phyloP scores from a whole-genome alignment of 2,329 filamentous ascomycete species.

The Epichloe festucae region DNA sequence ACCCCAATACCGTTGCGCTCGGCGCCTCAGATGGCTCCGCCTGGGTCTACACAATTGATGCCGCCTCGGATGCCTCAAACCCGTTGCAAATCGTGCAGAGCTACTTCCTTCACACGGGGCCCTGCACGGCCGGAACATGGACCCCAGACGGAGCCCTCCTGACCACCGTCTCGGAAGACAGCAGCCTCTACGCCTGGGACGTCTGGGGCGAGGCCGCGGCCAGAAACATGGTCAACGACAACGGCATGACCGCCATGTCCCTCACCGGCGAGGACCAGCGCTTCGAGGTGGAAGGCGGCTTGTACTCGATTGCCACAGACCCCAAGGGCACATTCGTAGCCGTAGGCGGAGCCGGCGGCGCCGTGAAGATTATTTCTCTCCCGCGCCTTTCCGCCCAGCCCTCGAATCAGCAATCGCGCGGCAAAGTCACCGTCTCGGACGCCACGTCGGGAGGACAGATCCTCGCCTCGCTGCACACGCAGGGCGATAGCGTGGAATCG shows the following conservation, averaged over 20 bases:
- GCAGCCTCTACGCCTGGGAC: conserved; percentile 84
- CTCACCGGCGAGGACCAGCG: conserved; percentile 74
- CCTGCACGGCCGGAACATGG: conserved; percentile 86
- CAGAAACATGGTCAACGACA: conserved; percentile 34
- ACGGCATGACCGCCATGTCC: conserved; percentile 55
- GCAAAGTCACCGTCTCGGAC: conserved; percentile 21
- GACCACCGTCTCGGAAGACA: conserved; percentile 80
- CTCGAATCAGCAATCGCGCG: conserved; percentile 10
- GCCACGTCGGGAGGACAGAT: conserved; percentile 42
- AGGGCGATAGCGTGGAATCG: conserved; percentile 65
- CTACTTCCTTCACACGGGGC: conserved; percentile 78
- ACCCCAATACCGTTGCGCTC: conserved; percentile 73
- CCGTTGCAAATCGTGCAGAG: conserved; percentile 74
- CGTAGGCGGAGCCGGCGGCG: conserved; percentile 76
- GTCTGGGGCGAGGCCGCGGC: conserved; percentile 68
- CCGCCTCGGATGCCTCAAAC: conserved; percentile 40
- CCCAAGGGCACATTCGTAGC: conserved; percentile 69
- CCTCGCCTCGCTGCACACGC: conserved; percentile 69
- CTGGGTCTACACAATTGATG: conserved; percentile 87
- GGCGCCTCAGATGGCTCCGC: conserved; percentile 85
- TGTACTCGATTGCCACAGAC: conserved; percentile 78
- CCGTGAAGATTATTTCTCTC: conserved; percentile 73
- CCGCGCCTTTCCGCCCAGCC: conserved; percentile 43
- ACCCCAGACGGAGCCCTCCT: conserved; percentile 76
- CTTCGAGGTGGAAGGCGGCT: conserved; percentile 80